phyloP scores from a whole-genome alignment of 2,329 filamentous ascomycete genomes.

The Penicillium thymicola region DNA sequence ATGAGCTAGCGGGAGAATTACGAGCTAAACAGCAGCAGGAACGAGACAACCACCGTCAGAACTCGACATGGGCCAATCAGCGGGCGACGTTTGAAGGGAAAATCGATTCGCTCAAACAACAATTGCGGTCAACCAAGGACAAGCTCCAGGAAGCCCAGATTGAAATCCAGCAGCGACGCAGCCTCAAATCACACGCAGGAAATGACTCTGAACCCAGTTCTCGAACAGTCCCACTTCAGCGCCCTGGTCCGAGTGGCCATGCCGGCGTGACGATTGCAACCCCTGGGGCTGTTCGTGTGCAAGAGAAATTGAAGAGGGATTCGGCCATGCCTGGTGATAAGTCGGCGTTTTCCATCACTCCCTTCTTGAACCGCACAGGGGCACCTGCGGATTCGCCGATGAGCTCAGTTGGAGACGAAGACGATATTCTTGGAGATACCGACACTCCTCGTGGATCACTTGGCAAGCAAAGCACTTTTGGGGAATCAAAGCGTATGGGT shows the following conservation, averaged over 20 bases:
- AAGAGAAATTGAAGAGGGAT: conserved; percentile 58
- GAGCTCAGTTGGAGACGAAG: conserved; percentile 28
- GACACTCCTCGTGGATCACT: background rate
- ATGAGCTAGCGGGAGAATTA: conserved; percentile 51
- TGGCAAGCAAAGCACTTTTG: background rate
- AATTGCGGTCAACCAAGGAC: conserved; percentile 66
- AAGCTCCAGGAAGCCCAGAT: conserved; percentile 66
- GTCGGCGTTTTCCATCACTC: conserved; percentile 89
- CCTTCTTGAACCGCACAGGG: conserved; percentile 77
- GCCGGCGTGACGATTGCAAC: conserved; percentile 50
- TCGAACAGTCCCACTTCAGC: conserved; percentile 39
- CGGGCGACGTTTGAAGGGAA: conserved; percentile 67
- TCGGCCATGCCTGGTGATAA: conserved; percentile 72
- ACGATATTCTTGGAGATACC: conserved; percentile 20
- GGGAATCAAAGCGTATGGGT: background rate
- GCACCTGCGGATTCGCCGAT: conserved; percentile 46
- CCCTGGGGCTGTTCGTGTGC: conserved; percentile 45
- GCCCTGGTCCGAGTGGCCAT: conserved; percentile 29
- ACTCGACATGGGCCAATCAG: conserved; percentile 60
- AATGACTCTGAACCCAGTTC: conserved; percentile 35
- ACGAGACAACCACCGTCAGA: conserved; percentile 53
- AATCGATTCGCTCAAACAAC: conserved; percentile 65
- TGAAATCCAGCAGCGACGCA: conserved; percentile 46
- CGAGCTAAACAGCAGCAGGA: conserved; percentile 48
- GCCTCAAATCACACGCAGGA: conserved; percentile 28